These are phyloP conservation scores for Candida chauliodis DNA, from an alignment of 805 yeast genomes.

Conservation along the genomic window DNA sequence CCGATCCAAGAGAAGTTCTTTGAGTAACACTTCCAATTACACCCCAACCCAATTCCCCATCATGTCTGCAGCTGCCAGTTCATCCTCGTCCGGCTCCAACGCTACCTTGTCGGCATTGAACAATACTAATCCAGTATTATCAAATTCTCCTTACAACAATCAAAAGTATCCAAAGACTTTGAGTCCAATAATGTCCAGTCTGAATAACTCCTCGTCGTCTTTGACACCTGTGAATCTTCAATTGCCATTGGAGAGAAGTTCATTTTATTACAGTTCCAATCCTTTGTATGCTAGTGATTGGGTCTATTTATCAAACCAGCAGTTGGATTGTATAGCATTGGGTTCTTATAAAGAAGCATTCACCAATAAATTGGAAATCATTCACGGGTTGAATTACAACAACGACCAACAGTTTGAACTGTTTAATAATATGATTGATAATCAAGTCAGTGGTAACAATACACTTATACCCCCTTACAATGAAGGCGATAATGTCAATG, in stretches of 20 bases:
- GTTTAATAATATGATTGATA: conserved; percentile 11
- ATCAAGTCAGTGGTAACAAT: conserved; percentile 2
- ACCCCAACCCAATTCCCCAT: conserved; percentile 10
- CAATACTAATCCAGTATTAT: neutral
- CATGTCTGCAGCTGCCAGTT: conserved; percentile 4
- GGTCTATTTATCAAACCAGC: conserved; percentile 20
- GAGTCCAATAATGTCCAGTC: conserved; percentile 3
- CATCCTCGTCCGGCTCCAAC: conserved; percentile 3
- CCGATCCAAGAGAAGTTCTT: conserved; percentile 10
- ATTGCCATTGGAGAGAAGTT: conserved; percentile 15
- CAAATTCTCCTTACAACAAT: conserved; percentile 7
- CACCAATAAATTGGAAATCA: conserved; percentile 58
- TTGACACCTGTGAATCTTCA: conserved; percentile 2
- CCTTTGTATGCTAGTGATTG: conserved; percentile 38
- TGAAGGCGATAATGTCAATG: conserved; percentile 18
- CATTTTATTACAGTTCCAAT: conserved; percentile 24
- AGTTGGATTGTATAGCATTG: conserved; percentile 54
- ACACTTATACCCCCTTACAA: conserved; percentile 3
- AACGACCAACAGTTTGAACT: conserved; percentile 15
- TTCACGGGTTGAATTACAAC: conserved; percentile 28
- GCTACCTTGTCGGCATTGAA: neutral
- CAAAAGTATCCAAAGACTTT: conserved; percentile 3
- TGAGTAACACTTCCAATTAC: conserved; percentile 4
- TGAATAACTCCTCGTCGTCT: neutral
- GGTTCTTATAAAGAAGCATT: conserved; percentile 79